These are phyloP conservation scores for Gnomoniopsis sp. DNA, from an alignment of 2,329 filamentous ascomycete species.

Conservation along the genomic window DNA sequence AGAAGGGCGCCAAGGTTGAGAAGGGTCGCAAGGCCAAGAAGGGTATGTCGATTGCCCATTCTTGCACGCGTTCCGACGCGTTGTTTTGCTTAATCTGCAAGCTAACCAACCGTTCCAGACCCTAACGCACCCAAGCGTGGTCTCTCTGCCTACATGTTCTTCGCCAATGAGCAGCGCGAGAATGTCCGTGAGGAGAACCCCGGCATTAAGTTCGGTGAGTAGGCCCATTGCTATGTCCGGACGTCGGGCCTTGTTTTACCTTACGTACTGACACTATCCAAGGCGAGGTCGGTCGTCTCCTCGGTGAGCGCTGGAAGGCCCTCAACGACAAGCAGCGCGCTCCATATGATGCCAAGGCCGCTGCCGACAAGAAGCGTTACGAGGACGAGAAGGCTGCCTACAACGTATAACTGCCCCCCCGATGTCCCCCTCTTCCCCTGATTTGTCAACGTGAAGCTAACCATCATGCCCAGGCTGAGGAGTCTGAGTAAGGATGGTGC, in stretches of 20 bases:
- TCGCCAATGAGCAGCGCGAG: slow-evolving; percentile 98
- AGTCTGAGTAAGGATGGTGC: slow-evolving; percentile 35
- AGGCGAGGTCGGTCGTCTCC: slow-evolving; percentile 96
- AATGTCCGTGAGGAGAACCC: slow-evolving; percentile 98
- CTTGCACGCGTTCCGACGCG: not conserved
- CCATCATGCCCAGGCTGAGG: slow-evolving; percentile 46
- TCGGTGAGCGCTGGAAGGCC: slow-evolving; percentile 98
- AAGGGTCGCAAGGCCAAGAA: slow-evolving; percentile 55
- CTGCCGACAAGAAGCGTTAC: slow-evolving; percentile 97
- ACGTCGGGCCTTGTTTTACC: not conserved
- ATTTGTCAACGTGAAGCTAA: slow-evolving; percentile 24
- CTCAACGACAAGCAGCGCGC: slow-evolving; percentile 87
- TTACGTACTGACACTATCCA: slow-evolving; percentile 20
- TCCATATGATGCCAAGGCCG: slow-evolving; percentile 96
- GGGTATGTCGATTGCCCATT: slow-evolving; percentile 41
- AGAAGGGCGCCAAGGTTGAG: slow-evolving; percentile 50
- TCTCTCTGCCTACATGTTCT: slow-evolving; percentile 99
- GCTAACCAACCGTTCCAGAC: slow-evolving; percentile 51
- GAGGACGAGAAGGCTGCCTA: slow-evolving; percentile 97
- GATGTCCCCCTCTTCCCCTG: not conserved
- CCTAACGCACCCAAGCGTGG: slow-evolving; percentile 98
- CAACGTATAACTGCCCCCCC: slow-evolving; percentile 60
- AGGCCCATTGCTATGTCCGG: not conserved
- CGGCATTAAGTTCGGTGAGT: slow-evolving; percentile 87
- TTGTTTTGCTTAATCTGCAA: not conserved